Base-by-base conservation (phyloP, 352 stramenopile species). In the Peronospora belbahrii region DNA sequence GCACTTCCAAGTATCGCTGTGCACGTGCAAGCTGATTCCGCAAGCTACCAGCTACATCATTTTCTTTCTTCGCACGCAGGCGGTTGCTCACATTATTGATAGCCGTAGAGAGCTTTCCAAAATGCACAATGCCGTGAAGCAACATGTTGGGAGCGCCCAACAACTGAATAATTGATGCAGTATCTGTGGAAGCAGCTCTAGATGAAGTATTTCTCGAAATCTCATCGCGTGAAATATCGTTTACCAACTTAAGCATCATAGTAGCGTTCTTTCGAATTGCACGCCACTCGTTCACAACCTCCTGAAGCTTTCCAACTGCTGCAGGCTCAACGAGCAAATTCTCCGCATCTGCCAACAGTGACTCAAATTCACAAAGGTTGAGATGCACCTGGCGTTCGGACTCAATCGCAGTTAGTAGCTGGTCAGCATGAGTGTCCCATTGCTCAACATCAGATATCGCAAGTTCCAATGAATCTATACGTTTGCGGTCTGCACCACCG, bases 381-480 rank as follows among this genome's bases (percentile, higher is more conserved):
- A 50, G 5, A 15, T 10, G 4, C 6, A 14, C 9, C 10, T 19
- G 30, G 9, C 46, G 17, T 9, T 62, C 18, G 6, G 49, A 22
- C 6, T 40, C 19, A 24, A 62, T 18, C 1, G 48, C 18, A 1
- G 9, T 7, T 28, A 77, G 31, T 2, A 74, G 40, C 9, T 37
- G 22, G 2, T 68, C 36, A 19, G 61, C 64, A 11, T 55, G 46
- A 22, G 23, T 13, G 28, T 59, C 43, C 67, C 67, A 78, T 5
- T 42, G 23, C 9, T 44, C 33, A n/a, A 48, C 65, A 8, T 20
- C 28, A 6, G 38, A 31, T 20, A 74, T 48, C 38, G 47, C 45
- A 11, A 42, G 22, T n/a, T 73, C 64, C 15, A 78, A 35, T 3
- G 42, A 30, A 48, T 74, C 64, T 31, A 77, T 52, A 2, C 47